phyloP scores from a whole-genome alignment of 1,284 basidiomycete species.

The Apiotrichum mycotoxinovorans region DNA sequence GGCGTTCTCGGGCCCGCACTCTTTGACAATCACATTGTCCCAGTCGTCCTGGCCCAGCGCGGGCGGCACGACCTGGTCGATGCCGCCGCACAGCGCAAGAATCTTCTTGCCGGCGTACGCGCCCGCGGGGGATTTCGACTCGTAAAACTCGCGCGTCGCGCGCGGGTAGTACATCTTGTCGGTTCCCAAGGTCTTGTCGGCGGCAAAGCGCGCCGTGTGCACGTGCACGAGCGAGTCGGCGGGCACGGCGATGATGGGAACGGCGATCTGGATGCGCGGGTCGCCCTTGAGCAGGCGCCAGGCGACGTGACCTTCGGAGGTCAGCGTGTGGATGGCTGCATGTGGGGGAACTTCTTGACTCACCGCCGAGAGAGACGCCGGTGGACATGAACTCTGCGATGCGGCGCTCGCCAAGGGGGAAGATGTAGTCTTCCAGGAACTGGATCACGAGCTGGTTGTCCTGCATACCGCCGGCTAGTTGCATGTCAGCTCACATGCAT shows the following conservation, averaged over 20 bases:
- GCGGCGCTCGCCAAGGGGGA: slow-evolving; percentile 62
- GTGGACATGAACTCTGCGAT: slow-evolving; percentile 65
- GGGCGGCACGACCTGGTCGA: slow-evolving; percentile 46
- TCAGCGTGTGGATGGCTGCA: too few species aligned
- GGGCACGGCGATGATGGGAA: slow-evolving; percentile 72
- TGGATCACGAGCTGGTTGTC: slow-evolving; percentile 80
- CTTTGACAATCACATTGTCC: not conserved
- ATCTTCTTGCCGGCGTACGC: slow-evolving; percentile 64
- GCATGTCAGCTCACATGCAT: too few species aligned
- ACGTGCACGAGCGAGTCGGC: slow-evolving; percentile 58
- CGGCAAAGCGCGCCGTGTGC: slow-evolving; percentile 45
- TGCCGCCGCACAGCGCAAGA: slow-evolving; percentile 60
- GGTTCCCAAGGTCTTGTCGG: not conserved
- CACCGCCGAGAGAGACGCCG: slow-evolving; percentile 54
- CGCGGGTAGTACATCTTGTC: slow-evolving; percentile 31
- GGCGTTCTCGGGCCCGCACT: not conserved
- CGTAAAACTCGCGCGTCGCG: slow-evolving; percentile 2
- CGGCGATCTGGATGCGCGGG: slow-evolving; percentile 64
- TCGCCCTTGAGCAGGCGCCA: slow-evolving; percentile 49
- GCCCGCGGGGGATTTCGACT: not conserved
- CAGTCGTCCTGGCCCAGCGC: slow-evolving; percentile 14
- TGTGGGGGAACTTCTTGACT: not conserved
- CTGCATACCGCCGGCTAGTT: slow-evolving; percentile 22
- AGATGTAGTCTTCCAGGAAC: slow-evolving; percentile 73
- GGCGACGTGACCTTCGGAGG: slow-evolving; percentile 5